Conservation (phyloP, 768 basidiomycete species). For the Rhodotorula paludigena region DNA sequence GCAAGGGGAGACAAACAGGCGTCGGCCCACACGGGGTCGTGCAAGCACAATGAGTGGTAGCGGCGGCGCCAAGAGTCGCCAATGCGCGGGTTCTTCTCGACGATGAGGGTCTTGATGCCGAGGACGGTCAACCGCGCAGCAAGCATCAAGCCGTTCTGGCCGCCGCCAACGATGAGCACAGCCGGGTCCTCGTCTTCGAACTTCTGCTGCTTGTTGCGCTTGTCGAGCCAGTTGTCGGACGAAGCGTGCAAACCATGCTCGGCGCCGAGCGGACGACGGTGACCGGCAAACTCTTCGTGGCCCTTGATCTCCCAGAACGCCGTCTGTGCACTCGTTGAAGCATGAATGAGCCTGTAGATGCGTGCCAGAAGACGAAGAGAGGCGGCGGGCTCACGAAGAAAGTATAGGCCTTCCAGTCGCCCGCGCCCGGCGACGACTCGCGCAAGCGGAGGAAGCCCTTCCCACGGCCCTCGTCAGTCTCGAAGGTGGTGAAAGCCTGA, state of each 20-base stretch:
- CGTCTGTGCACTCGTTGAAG: too few relatives aligned
- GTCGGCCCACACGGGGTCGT: constrained; percentile 42
- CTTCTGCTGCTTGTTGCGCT: constrained; percentile 51
- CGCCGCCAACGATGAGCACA: constrained; percentile 53
- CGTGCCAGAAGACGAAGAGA: neutral
- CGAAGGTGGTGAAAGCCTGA: constrained; percentile 39
- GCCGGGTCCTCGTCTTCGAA: constrained; percentile 56
- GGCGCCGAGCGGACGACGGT: constrained; percentile 40
- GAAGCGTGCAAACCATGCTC: constrained; percentile 37
- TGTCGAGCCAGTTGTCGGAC: constrained; percentile 53
- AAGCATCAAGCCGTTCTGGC: constrained; percentile 59
- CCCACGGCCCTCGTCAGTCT: constrained; percentile 38
- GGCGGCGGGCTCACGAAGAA: constrained; percentile 42
- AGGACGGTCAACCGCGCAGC: constrained; percentile 64
- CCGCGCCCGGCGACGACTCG: constrained; percentile 22
- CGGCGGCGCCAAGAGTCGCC: constrained; percentile 45
- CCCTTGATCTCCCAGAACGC: constrained; percentile 42
- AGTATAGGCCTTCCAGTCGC: constrained; percentile 39
- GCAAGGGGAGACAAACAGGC: constrained; percentile 53
- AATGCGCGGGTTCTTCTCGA: constrained; percentile 58
- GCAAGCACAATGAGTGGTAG: neutral
- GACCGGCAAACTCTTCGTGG: constrained; percentile 31
- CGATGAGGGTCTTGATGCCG: constrained; percentile 56
- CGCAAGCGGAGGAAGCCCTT: constrained; percentile 40
- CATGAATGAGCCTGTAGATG: neutral